A percentile compares a stretch with the other conserved stretches of the same genome.
Evolutionary conservation across 73 alveolate species (phyloP).

Genomic region (Paramecium sonneborni): DNA sequence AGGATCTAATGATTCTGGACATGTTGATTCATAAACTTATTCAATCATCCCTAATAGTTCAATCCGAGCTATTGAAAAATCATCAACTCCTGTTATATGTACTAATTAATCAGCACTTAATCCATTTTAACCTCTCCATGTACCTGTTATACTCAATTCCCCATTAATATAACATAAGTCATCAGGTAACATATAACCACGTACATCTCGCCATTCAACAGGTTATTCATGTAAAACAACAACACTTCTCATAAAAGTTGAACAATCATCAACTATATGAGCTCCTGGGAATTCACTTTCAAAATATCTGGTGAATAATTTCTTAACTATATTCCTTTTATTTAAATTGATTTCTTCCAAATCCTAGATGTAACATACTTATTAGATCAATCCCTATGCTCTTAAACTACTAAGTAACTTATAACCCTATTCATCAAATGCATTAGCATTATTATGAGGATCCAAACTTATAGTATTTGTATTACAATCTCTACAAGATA

Average conservation of each 20-base stretch:
- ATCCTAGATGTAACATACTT: constrained; percentile 91
- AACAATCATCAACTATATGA: constrained; percentile 70
- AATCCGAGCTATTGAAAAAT: constrained; percentile 74
- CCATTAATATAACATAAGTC: constrained; percentile 66
- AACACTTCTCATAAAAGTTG: constrained; percentile 79
- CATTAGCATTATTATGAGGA: constrained; percentile 90
- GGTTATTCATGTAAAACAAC: constrained; percentile 76
- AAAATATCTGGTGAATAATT: constrained; percentile 90
- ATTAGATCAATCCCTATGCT: constrained; percentile 92
- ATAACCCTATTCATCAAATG: constrained; percentile 96
- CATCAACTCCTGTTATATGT: constrained; percentile 97
- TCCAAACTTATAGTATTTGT: constrained; percentile 84
- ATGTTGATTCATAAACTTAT: constrained; percentile 64
- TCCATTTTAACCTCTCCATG: constrained; percentile 77
- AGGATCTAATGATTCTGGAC: constrained; percentile 52
- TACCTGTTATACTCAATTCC: constrained; percentile 86
- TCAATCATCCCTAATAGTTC: constrained; percentile 50
- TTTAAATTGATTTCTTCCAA: constrained; percentile 74
- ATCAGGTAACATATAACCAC: constrained; percentile 93
- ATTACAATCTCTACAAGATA: constrained; percentile 88
- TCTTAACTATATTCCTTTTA: constrained; percentile 86
- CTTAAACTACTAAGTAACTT: constrained; percentile 84
- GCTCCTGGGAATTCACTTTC: constrained; percentile 88
- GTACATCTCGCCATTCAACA: constrained; percentile 82
- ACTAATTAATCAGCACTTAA: constrained; percentile 86